Percentiles rank a stretch among this genome's conserved stretches.
These are phyloP conservation scores for Xylaria sp. DNA, from an alignment of 2,329 filamentous ascomycete genomes.

Conservation along the genomic window DNA sequence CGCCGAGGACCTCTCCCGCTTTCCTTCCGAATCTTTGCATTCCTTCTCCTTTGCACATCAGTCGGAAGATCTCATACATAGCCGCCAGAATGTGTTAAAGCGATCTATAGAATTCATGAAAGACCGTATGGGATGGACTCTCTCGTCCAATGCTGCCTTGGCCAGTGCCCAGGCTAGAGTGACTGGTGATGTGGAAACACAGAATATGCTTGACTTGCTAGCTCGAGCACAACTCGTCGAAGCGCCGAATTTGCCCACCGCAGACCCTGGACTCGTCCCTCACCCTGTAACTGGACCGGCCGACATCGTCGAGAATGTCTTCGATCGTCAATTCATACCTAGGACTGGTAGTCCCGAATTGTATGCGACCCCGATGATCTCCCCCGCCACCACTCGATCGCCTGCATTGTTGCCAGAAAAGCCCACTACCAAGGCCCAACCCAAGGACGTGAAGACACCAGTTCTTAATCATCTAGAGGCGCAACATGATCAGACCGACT, in stretches of 20 bases:
- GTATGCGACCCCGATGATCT: slow-evolving; percentile 51
- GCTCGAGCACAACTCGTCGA: slow-evolving; percentile 83
- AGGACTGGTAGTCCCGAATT: slow-evolving; percentile 63
- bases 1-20: slow-evolving; percentile 88
- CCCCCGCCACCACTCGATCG: slow-evolving; percentile 48
- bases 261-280: slow-evolving; percentile 54
- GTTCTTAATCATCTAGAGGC: slow-evolving; percentile 36
- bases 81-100: slow-evolving; percentile 90
- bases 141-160: slow-evolving; percentile 76
- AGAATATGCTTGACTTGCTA: slow-evolving; percentile 90
- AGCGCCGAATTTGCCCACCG: slow-evolving; percentile 68
- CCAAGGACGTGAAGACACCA: slow-evolving; percentile 25
- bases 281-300: slow-evolving; percentile 86
- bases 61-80: slow-evolving; percentile 91
- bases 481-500: slow-evolving; percentile 49
- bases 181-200: slow-evolving; percentile 84
- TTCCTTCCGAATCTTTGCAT: slow-evolving; percentile 94
- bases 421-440: slow-evolving; percentile 10
- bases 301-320: slow-evolving; percentile 78
- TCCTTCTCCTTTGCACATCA: slow-evolving; percentile 98
- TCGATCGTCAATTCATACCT: slow-evolving; percentile 81
- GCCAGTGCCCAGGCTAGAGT: slow-evolving; percentile 85
- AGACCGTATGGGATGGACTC: slow-evolving; percentile 85
- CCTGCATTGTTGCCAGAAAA: slow-evolving; percentile 36
- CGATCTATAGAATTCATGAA: slow-evolving; percentile 97